These are phyloP conservation scores for Didymosphaeria variabile DNA, from an alignment of 2,329 filamentous ascomycete genomes.

Conservation along the genomic window DNA sequence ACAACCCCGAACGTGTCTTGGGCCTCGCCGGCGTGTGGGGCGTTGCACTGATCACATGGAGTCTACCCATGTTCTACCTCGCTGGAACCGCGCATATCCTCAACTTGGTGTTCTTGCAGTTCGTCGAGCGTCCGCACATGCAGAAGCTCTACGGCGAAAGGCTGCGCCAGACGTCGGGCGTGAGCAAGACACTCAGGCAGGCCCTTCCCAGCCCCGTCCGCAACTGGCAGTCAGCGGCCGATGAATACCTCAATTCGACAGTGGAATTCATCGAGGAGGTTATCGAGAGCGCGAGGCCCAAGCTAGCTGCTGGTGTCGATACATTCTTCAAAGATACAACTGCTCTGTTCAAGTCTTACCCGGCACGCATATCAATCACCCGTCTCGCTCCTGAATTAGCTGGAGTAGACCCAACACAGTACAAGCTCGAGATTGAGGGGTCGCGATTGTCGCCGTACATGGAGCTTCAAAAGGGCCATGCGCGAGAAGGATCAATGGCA, in stretches of 20 bases:
- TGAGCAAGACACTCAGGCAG: slow-evolving; percentile 89
- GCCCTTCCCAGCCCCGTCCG: slow-evolving; percentile 85
- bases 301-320: slow-evolving; percentile 84
- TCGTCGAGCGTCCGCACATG: slow-evolving; percentile 97
- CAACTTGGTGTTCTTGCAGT: slow-evolving; percentile 86
- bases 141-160: slow-evolving; percentile 92
- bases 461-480: slow-evolving; percentile 69
- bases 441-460: slow-evolving; percentile 60
- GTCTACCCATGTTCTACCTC: slow-evolving; percentile 83
- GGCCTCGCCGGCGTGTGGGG: slow-evolving; percentile 97
- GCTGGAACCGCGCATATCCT: slow-evolving; percentile 86
- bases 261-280: slow-evolving; percentile 92
- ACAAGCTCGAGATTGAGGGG: slow-evolving; percentile 78
- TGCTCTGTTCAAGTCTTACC: slow-evolving; percentile 87
- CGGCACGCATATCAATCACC: slow-evolving; percentile 84
- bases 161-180: slow-evolving; percentile 84
- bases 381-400: slow-evolving; percentile 81
- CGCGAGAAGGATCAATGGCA: slow-evolving; percentile 76
- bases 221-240: slow-evolving; percentile 84
- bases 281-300: slow-evolving; percentile 83
- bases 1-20: slow-evolving; percentile 94
- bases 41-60: slow-evolving; percentile 91
- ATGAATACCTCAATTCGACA: slow-evolving; percentile 85
- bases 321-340: slow-evolving; percentile 89
- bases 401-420: slow-evolving; percentile 80